Conservation (phyloP, 2,329 filamentous ascomycete genomes). For the Fusarium lateritium region DNA sequence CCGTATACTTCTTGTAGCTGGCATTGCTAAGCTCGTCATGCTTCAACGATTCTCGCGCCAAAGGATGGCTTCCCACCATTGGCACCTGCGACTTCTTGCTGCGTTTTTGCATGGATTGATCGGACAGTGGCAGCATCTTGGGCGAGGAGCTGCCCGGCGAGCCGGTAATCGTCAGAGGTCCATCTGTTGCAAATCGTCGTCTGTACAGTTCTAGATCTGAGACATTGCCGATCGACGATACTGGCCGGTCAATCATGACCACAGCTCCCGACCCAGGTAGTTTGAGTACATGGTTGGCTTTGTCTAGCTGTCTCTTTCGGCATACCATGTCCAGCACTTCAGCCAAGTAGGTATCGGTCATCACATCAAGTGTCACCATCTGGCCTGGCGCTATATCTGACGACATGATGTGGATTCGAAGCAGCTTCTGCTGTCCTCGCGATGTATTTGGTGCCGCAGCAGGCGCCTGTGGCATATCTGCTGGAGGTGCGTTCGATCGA, state of each 20-base stretch:
- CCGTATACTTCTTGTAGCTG: constrained; percentile 82
- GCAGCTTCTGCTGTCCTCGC: constrained; percentile 77
- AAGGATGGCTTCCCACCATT: constrained; percentile 73
- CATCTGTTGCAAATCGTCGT: constrained; percentile 82
- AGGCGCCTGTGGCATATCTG: constrained; percentile 69
- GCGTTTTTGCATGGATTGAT: constrained; percentile 62
- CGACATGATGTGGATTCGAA: constrained; percentile 80
- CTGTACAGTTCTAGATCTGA: constrained; percentile 82
- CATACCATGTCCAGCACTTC: constrained; percentile 86
- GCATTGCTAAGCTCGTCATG: constrained; percentile 70
- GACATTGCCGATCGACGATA: constrained; percentile 82
- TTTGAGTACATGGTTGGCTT: constrained; percentile 84
- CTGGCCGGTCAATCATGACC: constrained; percentile 82
- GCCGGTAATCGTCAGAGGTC: constrained; percentile 76
- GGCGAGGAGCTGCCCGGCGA: constrained; percentile 80
- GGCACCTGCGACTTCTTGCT: constrained; percentile 65
- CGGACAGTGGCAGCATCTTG: constrained; percentile 70
- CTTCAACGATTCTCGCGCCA: constrained; percentile 74
- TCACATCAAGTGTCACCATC: constrained; percentile 81
- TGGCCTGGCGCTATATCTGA: constrained; percentile 80
- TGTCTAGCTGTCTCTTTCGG: constrained; percentile 82
- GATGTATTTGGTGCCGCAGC: constrained; percentile 59
- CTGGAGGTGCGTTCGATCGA: constrained; percentile 66
- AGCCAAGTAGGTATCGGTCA: constrained; percentile 85
- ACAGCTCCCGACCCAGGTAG: constrained; percentile 81